Base-by-base conservation (phyloP, 331 rosid species). In the Pyrus hybrid region DNA sequence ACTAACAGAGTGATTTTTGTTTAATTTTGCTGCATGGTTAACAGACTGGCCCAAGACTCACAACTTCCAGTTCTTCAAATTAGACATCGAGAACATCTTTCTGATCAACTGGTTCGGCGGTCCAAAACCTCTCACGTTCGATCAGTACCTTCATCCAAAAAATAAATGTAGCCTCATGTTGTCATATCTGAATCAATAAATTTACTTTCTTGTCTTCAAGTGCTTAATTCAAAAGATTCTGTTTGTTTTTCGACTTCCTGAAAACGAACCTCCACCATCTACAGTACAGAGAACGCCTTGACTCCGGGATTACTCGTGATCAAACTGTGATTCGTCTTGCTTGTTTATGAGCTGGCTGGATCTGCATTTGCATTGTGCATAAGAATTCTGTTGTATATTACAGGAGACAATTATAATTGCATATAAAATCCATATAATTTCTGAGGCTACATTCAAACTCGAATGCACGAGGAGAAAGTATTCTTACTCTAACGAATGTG, bases 91-190 rank as follows among this genome's bases (percentile, higher is more conserved):
- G 76, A 71, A 84, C 45, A 86, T 94, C 77, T 94, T 94, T 84
- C 68, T 94, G 85, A 89, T 90, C 10, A 80, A 90, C 82, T 90
- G 93, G 96, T 92, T 87, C 53, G 99, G 97, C 51, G 96, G 97
- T 66, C 90, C 97, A n/a, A 94, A 92, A 83, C 97, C 97, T 70
- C 82, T 94, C 74, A 79, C 92, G 0, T 84, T 85, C 70, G 91
- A 91, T 32, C 79, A 91, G 74, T 94, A 91, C 80, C 85, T 91
- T 7, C 89, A 89, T 68, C 70, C 70, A 41, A 41, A 41, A 41
- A 41, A 41, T 41, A 41, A 20, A 3, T 67, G 25, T 79, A 41
- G 67, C 35, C 49, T 69, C 65, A 22, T 33, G 13, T 65, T 51
- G 23, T 72, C 43, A 21, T 49, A 65, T 71, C 3, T 29, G 56